phyloP scores from a whole-genome alignment of 768 basidiomycete species.

The Candolleomyces aberdarensis region DNA sequence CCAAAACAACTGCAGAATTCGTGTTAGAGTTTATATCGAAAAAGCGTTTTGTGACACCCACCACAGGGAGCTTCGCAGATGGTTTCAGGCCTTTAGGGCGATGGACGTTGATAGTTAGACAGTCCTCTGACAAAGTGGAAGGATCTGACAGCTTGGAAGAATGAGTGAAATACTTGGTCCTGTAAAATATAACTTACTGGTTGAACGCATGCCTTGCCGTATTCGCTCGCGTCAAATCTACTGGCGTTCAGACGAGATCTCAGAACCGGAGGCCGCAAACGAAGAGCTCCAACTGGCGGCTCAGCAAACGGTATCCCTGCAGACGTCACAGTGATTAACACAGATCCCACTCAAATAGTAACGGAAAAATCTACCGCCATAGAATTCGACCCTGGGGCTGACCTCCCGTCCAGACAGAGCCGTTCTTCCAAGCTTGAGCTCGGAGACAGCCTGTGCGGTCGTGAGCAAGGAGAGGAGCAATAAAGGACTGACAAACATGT shows the following conservation, averaged over 20 bases:
- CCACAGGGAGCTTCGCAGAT: slow-evolving; percentile 34
- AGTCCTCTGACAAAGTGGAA: slow-evolving; percentile 47
- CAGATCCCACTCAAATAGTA: no score
- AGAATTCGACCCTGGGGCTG: no score
- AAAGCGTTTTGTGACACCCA: slow-evolving; percentile 14
- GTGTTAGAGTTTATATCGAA: not conserved
- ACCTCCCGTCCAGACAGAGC: no score
- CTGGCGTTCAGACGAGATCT: slow-evolving; percentile 31
- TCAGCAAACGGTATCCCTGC: slow-evolving; percentile 55
- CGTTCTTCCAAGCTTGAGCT: no score
- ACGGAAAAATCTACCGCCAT: no score
- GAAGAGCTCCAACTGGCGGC: slow-evolving; percentile 46
- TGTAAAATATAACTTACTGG: slow-evolving; percentile 25
- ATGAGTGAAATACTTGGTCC: not conserved
- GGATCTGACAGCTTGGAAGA: not conserved
- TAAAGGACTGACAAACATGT: no score
- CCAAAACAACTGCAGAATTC: slow-evolving; percentile 31
- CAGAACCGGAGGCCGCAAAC: slow-evolving; percentile 44
- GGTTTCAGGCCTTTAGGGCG: slow-evolving; percentile 36
- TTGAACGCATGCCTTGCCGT: slow-evolving; percentile 50
- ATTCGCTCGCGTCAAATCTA: slow-evolving; percentile 43
- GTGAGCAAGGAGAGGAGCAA: no score
- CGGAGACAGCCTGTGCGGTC: no score
- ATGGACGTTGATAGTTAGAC: slow-evolving; percentile 56
- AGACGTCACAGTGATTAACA: no score